Percentiles rank a stretch among this genome's conserved stretches.
Evolutionary conservation across 2,329 filamentous ascomycete species (phyloP).

Genomic region (Venturia nashicola): DNA sequence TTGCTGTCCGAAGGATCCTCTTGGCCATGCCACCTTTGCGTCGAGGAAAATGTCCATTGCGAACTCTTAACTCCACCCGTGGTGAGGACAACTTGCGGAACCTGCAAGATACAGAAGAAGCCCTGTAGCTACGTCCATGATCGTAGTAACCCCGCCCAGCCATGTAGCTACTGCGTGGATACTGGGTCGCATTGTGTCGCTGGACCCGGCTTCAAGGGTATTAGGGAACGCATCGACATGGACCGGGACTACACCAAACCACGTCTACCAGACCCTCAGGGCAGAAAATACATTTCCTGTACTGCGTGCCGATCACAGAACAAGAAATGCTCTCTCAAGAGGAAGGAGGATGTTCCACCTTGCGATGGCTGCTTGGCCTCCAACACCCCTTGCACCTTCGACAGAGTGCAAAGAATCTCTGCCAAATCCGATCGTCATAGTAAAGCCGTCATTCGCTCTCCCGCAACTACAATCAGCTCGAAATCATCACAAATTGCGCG

Average conservation of each 20-base stretch:
- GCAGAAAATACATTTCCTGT: background rate
- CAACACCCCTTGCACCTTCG: background rate
- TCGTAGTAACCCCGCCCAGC: constrained; percentile 2
- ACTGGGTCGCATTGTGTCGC: background rate
- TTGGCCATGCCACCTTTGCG: constrained; percentile 5
- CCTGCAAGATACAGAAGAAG: background rate
- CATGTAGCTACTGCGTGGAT: background rate
- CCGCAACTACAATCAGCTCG: background rate
- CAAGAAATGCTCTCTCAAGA: background rate
- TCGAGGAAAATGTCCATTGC: background rate
- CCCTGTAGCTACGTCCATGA: background rate
- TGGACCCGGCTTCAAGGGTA: background rate
- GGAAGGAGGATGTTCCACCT: background rate
- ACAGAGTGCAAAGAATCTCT: background rate
- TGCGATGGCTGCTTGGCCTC: constrained; percentile 1
- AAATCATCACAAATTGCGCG: background rate
- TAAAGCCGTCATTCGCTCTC: background rate
- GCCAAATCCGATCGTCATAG: background rate
- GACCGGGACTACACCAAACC: background rate
- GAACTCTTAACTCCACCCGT: background rate
- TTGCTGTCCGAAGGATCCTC: background rate
- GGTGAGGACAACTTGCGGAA: background rate
- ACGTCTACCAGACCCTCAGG: background rate
- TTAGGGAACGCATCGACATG: background rate
- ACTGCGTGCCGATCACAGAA: background rate